Evolutionary conservation across 73 alveolate species (phyloP).

Genomic region (Tetrahymena elliotti): DNA sequence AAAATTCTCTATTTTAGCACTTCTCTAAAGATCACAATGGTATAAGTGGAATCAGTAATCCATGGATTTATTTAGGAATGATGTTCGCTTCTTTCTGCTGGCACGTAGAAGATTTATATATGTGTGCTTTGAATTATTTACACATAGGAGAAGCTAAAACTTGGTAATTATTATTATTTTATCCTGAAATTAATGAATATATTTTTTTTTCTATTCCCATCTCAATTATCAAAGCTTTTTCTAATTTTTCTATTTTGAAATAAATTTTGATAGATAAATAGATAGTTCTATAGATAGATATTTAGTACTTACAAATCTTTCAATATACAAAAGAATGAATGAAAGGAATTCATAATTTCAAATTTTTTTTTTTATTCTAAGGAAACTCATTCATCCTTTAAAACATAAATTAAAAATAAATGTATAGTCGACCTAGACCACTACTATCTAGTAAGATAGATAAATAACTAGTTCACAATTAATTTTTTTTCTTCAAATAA

Average conservation of each 20-base stretch:
- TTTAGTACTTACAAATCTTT: no score
- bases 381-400: neutral
- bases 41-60: conserved; percentile 62
- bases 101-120: conserved; percentile 67
- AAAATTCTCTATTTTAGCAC: conserved; percentile 41
- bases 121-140: conserved; percentile 60
- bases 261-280: neutral
- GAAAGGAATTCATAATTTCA: neutral
- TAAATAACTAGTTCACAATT: no score
- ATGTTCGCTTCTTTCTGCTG: conserved; percentile 70
- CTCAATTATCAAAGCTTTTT: neutral
- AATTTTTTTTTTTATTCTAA: no score
- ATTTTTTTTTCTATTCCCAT: neutral
- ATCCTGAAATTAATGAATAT: neutral
- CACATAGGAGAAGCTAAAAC: conserved; percentile 64
- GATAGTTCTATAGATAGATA: no score
- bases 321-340: no score
- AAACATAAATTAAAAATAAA: no score
- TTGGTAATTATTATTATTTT: conserved; percentile 1
- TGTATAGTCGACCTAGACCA: no score
- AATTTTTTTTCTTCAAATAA: no score
- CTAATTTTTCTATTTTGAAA: neutral
- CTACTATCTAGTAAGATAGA: no score
- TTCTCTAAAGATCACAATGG: conserved; percentile 24
- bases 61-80: conserved; percentile 76